Evolutionary conservation across 1,284 basidiomycete species (phyloP), one percentile per base, ranked within the genome.

Genomic region (Pholiota adiposa): DNA sequence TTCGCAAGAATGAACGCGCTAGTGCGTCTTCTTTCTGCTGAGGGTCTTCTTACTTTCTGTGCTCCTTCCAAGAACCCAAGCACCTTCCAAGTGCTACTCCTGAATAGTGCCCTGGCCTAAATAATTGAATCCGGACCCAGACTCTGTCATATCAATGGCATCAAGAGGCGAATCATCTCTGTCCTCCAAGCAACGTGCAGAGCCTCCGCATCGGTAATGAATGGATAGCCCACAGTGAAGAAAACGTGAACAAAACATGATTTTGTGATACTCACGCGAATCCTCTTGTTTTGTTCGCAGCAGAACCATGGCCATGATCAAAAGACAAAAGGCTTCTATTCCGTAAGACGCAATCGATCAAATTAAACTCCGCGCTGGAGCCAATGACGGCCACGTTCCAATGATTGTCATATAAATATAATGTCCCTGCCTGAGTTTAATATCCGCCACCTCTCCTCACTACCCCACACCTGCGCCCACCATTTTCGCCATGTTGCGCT

Each of bases 401-500:
- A 27, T 21, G 31, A 31, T 34, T n/a, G 19, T 38, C n/a, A 34
- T 50, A 50, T 50, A 50, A 50, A 33, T 33, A 50, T 27, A 36
- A 3, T 5, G 19, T 21, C 36, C 34, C 33, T 34, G 33, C 29
- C 19, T 53, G 29, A n/a, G 8, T 2, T 31, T 31, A 18, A 25
- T 43, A 43, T 38, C 51, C 38, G 31, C 23, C 16, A 31, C 9
- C 21, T 14, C 51, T 23, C 18, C 19, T 14, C 21, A 12, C 3
- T 12, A 34, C 51, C 34, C 43, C 7, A 36, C 33, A 46, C 29
- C 54, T 25, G 12, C 11, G 31, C 19, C 4, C 18, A 25, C 12
- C 27, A 38, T 25, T 27, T 5, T 23, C 25, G 7, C 12, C n/a
- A 65, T 66, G 64, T 41, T 66, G 21, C 62, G 59, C 51, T 60